Evolutionary conservation across 768 basidiomycete species (phyloP).

Genomic region (Tylopilus rubrobrunneus): DNA sequence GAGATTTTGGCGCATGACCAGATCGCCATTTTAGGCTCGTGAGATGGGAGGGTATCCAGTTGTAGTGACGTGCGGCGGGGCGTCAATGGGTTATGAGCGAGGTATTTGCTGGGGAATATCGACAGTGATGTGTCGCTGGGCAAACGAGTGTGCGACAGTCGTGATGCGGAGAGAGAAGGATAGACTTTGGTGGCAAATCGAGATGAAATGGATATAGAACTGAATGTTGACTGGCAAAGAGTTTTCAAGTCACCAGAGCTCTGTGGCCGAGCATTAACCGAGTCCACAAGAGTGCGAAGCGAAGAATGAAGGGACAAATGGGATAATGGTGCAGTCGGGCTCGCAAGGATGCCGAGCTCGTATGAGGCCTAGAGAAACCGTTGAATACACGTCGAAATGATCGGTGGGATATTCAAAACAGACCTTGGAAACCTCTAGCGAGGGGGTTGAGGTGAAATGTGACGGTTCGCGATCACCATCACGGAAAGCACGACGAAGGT

Average conservation of each 20-base stretch:
- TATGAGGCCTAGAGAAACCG: slow-evolving; percentile 13
- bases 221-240: slow-evolving; percentile 15
- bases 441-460: slow-evolving; percentile 7
- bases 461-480: slow-evolving; percentile 4
- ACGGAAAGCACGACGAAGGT: slow-evolving; percentile 26
- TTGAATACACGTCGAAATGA: slow-evolving; percentile 1
- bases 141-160: slow-evolving; percentile 1
- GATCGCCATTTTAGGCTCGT: slow-evolving; percentile 8
- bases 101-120: slow-evolving; percentile 3
- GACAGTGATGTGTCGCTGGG: slow-evolving; percentile 8
- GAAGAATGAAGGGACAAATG: slow-evolving; percentile 20
- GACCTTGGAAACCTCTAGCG: slow-evolving; percentile 17
- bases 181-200: slow-evolving; percentile 9
- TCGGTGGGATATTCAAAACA: background rate
- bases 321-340: slow-evolving; percentile 3
- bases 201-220: slow-evolving; percentile 21
- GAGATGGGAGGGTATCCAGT: slow-evolving; percentile 3
- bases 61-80: slow-evolving; percentile 10
- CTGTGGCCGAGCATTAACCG: background rate
- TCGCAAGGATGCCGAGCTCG: slow-evolving; percentile 19
- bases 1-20: slow-evolving; percentile 34
- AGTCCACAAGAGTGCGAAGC: slow-evolving; percentile 23
- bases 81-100: slow-evolving; percentile 5
- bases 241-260: slow-evolving; percentile 17
- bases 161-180: slow-evolving; percentile 3